phyloP scores from a whole-genome alignment of 2,329 filamentous ascomycete genomes.

The Botrytis aclada region DNA sequence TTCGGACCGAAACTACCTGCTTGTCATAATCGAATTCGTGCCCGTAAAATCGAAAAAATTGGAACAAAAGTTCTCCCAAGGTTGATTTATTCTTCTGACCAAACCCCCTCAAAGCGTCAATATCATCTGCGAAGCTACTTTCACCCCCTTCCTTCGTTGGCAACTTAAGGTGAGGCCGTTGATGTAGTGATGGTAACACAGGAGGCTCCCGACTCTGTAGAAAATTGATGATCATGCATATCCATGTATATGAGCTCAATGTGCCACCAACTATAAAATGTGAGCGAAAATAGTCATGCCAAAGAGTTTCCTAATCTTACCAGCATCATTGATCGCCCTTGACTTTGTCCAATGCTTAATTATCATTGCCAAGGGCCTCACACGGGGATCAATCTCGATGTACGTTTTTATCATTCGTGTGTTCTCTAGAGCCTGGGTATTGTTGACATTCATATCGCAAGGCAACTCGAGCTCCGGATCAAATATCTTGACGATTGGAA shows the following conservation, averaged over 20 bases:
- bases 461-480: slow-evolving; percentile 86
- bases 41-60: slow-evolving; percentile 93
- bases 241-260: slow-evolving; percentile 98
- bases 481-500: slow-evolving; percentile 98
- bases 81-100: slow-evolving; percentile 78
- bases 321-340: slow-evolving; percentile 92
- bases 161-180: slow-evolving; percentile 61
- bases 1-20: slow-evolving; percentile 77
- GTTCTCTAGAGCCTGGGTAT: slow-evolving; percentile 89
- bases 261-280: slow-evolving; percentile 74
- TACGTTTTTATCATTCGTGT: slow-evolving; percentile 98
- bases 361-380: slow-evolving; percentile 91
- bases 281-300: slow-evolving; percentile 23
- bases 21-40: slow-evolving; percentile 90
- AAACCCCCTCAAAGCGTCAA: slow-evolving; percentile 70
- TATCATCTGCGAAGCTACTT: slow-evolving; percentile 82
- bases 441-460: slow-evolving; percentile 99
- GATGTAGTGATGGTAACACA: slow-evolving; percentile 81
- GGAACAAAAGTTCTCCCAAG: slow-evolving; percentile 81
- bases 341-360: slow-evolving; percentile 96
- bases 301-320: slow-evolving; percentile 56
- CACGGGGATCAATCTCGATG: slow-evolving; percentile 85
- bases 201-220: slow-evolving; percentile 83
- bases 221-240: slow-evolving; percentile 96
- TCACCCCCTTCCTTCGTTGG: slow-evolving; percentile 61